These are phyloP conservation scores for Mycena sanguinolenta DNA, from an alignment of 768 basidiomycete species.

Conservation along the genomic window DNA sequence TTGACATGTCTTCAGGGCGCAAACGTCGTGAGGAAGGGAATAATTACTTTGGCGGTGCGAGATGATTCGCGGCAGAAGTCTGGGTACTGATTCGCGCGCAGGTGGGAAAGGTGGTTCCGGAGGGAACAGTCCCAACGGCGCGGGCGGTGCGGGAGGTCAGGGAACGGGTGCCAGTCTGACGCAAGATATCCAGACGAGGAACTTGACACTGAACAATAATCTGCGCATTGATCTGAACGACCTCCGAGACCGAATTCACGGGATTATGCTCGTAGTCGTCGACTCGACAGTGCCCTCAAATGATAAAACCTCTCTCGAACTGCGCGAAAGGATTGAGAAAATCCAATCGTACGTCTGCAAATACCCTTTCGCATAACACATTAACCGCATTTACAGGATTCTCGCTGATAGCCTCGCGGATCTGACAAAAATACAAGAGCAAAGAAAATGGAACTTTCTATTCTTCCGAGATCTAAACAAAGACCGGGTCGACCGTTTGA, in stretches of 20 bases:
- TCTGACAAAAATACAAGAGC: background rate
- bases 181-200: too few relatives aligned
- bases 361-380: background rate
- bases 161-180: too few relatives aligned
- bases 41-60: too few relatives aligned
- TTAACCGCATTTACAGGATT: background rate
- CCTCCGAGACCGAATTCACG: background rate
- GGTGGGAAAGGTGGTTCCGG: too few relatives aligned
- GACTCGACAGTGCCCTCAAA: background rate
- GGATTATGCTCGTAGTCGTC: background rate
- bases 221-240: too few relatives aligned
- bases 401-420: background rate
- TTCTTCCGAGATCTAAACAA: background rate
- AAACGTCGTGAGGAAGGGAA: too few relatives aligned
- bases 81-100: too few relatives aligned
- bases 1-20: too few relatives aligned
- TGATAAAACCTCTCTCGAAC: background rate
- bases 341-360: background rate
- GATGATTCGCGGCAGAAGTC: too few relatives aligned
- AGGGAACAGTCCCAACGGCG: too few relatives aligned
- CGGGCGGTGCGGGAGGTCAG: too few relatives aligned
- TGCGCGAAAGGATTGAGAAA: background rate
- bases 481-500: background rate
- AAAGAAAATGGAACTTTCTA: background rate
- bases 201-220: too few relatives aligned